Conservation (phyloP, 495 filamentous ascomycete genomes). For the Penicillium longicatenatum region DNA sequence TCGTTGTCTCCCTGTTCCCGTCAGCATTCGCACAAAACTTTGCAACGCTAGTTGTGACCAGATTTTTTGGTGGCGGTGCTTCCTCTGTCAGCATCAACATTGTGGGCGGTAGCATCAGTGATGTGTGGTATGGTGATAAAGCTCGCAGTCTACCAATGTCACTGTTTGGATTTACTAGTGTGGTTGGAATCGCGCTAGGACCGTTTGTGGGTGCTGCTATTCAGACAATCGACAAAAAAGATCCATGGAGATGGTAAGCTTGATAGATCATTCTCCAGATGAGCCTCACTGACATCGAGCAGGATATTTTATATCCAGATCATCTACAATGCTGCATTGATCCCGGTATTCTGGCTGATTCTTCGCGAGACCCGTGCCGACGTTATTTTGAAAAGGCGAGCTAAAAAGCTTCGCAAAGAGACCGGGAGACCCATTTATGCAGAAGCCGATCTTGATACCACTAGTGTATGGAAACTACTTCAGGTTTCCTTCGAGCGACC, state of each 20-base stretch:
- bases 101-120: constrained; percentile 48
- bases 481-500: constrained; percentile 47
- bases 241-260: constrained; percentile 48
- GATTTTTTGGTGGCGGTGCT: constrained; percentile 53
- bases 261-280: neutral
- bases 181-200: constrained; percentile 51
- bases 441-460: constrained; percentile 30
- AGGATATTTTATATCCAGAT: constrained; percentile 57
- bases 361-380: constrained; percentile 45
- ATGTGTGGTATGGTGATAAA: constrained; percentile 43
- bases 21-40: constrained; percentile 56
- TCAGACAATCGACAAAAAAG: constrained; percentile 34
- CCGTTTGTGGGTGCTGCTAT: constrained; percentile 49
- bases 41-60: constrained; percentile 50
- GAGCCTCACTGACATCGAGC: neutral
- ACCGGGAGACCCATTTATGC: constrained; percentile 54
- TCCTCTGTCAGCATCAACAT: constrained; percentile 51
- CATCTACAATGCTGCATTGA: constrained; percentile 47
- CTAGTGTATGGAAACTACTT: constrained; percentile 26
- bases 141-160: constrained; percentile 48
- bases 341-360: constrained; percentile 46
- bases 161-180: constrained; percentile 44
- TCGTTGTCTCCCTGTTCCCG: constrained; percentile 49
- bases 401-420: constrained; percentile 60
- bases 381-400: constrained; percentile 61